Evolutionary conservation across 306 rosid species (phyloP).

Genomic region (Hylodesmum podocarpum): DNA sequence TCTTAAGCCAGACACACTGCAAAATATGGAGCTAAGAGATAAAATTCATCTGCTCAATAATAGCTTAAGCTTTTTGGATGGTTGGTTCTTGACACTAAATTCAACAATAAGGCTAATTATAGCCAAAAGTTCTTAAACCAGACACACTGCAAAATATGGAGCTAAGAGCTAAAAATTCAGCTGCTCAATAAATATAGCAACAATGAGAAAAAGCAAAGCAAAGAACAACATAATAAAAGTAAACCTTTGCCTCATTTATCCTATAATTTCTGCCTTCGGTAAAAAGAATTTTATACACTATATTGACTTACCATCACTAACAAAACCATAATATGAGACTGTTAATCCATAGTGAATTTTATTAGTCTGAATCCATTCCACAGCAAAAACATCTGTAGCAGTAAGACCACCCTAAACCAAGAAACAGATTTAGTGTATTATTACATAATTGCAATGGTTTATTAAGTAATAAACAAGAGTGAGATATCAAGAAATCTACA

Average conservation of each 20-base stretch:
- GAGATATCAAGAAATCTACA: slow-evolving; percentile 12
- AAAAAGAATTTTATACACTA: neutral
- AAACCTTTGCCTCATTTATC: slow-evolving; percentile 1
- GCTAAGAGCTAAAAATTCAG: slow-evolving; percentile 5
- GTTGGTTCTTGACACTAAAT: slow-evolving; percentile 1
- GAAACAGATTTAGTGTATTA: slow-evolving; percentile 32
- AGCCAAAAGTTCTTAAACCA: neutral
- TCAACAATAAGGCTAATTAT: slow-evolving; percentile 1
- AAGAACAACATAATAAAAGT: neutral
- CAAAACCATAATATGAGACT: slow-evolving; percentile 92
- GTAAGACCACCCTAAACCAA: slow-evolving; percentile 94
- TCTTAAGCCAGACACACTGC: neutral
- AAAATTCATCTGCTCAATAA: too few species aligned
- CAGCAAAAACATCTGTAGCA: slow-evolving; percentile 97
- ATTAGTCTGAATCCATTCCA: slow-evolving; percentile 89
- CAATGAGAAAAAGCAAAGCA: neutral
- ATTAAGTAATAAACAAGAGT: slow-evolving; percentile 1
- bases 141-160: slow-evolving; percentile 14
- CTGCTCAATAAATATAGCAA: neutral
- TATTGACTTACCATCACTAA: slow-evolving; percentile 83
- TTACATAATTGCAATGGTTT: slow-evolving; percentile 4
- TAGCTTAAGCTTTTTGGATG: slow-evolving; percentile 2
- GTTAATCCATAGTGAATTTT: slow-evolving; percentile 92
- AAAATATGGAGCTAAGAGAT: too few species aligned
- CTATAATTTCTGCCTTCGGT: slow-evolving; percentile 4